These are phyloP conservation scores for Colletotrichum liriopes DNA, from an alignment of 2,329 filamentous ascomycete genomes.

Conservation along the genomic window DNA sequence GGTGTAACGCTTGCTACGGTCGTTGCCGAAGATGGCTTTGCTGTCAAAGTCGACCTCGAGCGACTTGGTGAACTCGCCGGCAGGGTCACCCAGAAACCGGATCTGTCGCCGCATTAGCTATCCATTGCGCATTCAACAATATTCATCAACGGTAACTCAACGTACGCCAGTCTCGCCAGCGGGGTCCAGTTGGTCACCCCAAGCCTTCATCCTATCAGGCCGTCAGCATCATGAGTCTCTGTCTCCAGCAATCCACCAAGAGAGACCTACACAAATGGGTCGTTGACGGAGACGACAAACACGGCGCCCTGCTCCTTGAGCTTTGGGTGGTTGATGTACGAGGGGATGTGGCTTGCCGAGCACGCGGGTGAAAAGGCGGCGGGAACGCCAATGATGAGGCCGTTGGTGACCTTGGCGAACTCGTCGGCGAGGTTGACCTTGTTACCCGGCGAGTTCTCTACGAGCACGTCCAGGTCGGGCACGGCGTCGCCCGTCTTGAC, in stretches of 20 bases:
- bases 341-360: constrained; percentile 81
- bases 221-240: constrained; percentile 34
- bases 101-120: constrained; percentile 69
- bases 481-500: constrained; percentile 87
- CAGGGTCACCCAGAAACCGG: constrained; percentile 89
- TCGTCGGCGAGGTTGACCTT: constrained; percentile 90
- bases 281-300: constrained; percentile 94
- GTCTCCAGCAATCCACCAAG: background rate
- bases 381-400: constrained; percentile 88
- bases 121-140: background rate
- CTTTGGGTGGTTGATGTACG: constrained; percentile 85
- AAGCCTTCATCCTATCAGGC: constrained; percentile 86
- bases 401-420: constrained; percentile 75
- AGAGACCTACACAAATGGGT: constrained; percentile 87
- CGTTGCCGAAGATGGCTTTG: constrained; percentile 83
- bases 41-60: constrained; percentile 89
- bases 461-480: constrained; percentile 83
- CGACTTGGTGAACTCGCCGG: constrained; percentile 84
- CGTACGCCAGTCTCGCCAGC: constrained; percentile 81
- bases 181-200: constrained; percentile 85
- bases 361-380: constrained; percentile 79
- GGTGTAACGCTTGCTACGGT: constrained; percentile 90
- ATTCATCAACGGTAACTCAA: constrained; percentile 43
- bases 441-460: constrained; percentile 90
- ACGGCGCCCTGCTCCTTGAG: constrained; percentile 86